Evolutionary conservation across 345 rosid species (phyloP).

Genomic region (Rubroshorea leprosula): DNA sequence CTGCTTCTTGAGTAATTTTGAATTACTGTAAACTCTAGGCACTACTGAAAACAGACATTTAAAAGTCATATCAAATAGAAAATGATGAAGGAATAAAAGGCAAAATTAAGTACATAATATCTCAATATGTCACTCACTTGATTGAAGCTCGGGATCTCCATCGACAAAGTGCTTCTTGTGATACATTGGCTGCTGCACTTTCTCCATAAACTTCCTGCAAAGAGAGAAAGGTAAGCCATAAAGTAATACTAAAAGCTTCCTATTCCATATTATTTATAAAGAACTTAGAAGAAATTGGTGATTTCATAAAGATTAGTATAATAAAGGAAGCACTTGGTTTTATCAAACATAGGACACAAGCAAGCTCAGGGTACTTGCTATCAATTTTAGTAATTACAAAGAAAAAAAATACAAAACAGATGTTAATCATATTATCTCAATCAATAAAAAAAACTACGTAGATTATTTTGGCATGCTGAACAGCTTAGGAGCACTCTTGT

Average conservation of each 20-base stretch:
- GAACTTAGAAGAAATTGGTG: no score
- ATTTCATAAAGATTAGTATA: no score
- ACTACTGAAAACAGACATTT: conserved; percentile 25
- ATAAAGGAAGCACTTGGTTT: no score
- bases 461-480: background rate
- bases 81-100: background rate
- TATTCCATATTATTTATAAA: background rate
- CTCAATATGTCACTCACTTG: conserved; percentile 27
- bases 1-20: conserved; percentile 46
- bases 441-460: background rate
- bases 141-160: conserved; percentile 56
- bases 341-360: conserved; percentile 1
- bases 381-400: background rate
- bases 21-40: conserved; percentile 36
- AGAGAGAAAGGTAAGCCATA: background rate
- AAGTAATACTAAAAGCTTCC: background rate
- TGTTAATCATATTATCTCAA: background rate
- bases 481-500: background rate
- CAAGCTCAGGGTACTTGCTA: background rate
- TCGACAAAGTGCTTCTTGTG: conserved; percentile 40
- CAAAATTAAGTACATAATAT: background rate
- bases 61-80: background rate
- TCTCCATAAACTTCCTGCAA: conserved; percentile 53
- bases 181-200: conserved; percentile 39
- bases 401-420: background rate